Base-by-base conservation (phyloP, 2,329 filamentous ascomycete genomes). In the Colletotrichum lupini region DNA sequence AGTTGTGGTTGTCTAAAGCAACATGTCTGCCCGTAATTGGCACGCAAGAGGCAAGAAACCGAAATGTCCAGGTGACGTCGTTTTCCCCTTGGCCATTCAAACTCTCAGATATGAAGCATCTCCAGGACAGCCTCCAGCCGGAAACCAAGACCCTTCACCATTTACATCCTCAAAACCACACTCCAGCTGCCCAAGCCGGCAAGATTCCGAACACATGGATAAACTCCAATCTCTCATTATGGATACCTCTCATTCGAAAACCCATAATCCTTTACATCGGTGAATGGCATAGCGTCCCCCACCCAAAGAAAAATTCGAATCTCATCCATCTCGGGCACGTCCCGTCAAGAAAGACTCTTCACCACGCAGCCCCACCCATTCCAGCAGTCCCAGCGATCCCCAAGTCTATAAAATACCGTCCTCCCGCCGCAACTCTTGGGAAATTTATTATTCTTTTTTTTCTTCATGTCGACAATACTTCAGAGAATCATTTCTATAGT, bases 401-500 rank as follows among this genome's bases (percentile, higher is more conserved):
- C 49, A 53, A 26, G 11, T 37, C 58, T 88, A 88, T 87, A 87
- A 84, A 87, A 80, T 30, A 14, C 12, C 32, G 60, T 12, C 19
- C 76, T 46, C 63, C 70, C 75, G 80, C 76, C 77, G 79, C 75
- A 9, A 46, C 58, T 73, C 82, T 85, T 83, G 69, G 26, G 2
- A 57, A 75, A 80, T 78, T 79, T 80, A 79, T 84, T 85, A 82
- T 85, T 83, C 79, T 82, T 86, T 82, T n/a, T 82, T 86, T 86
- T 86, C 84, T 87, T 89, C 84, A 83, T 87, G 87, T 88, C 88
- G 88, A 90, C 87, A 89, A 90, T 89, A 89, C 87, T 88, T 88
- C 84, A 89, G 85, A 95, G 94, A 95, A 96, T 96, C 94, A 94
- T 94, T 97, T 97, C 93, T 97, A 95, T 95, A 98, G 95, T 95